Evolutionary conservation across 2,329 filamentous ascomycete species (phyloP).

Genomic region (Trichophyton equinum): DNA sequence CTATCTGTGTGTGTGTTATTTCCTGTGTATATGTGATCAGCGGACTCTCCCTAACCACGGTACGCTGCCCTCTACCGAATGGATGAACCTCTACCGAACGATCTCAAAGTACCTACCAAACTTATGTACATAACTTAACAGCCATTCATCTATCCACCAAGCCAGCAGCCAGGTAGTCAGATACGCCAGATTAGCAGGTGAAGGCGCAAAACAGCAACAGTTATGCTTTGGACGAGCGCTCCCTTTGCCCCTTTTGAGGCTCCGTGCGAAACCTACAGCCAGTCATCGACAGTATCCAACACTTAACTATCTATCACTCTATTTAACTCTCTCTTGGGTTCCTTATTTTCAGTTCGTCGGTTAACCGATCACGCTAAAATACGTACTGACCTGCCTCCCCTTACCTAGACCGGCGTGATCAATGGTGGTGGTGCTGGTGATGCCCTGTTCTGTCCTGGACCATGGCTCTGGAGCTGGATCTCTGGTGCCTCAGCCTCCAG

Average conservation of each 20-base stretch:
- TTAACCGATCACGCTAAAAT: not conserved
- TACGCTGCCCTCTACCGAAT: too few species aligned
- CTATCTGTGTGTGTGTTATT: too few species aligned
- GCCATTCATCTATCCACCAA: too few species aligned
- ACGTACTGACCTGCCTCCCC: too few species aligned
- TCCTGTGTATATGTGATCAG: too few species aligned
- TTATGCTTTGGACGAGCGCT: not conserved
- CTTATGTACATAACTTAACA: too few species aligned
- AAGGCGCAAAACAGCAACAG: too few species aligned
- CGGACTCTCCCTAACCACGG: too few species aligned
- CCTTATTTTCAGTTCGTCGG: not conserved
- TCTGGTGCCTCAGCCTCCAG: not conserved
- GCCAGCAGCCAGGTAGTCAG: too few species aligned
- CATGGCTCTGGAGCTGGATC: not conserved
- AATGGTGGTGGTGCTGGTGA: not conserved
- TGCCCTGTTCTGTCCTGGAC: not conserved
- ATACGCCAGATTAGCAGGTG: too few species aligned
- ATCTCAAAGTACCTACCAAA: too few species aligned
- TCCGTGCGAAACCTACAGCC: not conserved
- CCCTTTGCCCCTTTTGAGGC: not conserved
- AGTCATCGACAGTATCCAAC: not conserved
- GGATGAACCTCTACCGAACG: too few species aligned
- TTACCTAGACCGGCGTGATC: not conserved
- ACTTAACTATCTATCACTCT: not conserved
- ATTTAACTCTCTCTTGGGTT: not conserved